These are phyloP conservation scores for Podaxis pistillaris DNA, from an alignment of 768 basidiomycete genomes.

Conservation along the genomic window DNA sequence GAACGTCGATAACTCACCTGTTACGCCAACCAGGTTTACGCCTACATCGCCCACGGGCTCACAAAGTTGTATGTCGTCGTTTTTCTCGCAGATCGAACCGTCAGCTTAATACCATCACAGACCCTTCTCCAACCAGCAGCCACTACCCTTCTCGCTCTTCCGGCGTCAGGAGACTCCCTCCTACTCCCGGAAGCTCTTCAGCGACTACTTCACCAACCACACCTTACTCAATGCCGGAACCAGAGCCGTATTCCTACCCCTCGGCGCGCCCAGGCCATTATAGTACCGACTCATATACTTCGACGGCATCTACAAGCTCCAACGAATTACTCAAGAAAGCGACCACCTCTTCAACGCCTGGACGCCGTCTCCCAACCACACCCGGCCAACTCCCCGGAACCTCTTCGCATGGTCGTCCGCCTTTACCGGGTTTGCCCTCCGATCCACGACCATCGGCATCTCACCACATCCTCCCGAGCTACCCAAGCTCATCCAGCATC, in stretches of 20 bases:
- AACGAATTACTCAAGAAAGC: constrained; percentile 29
- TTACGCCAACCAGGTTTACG: constrained; percentile 16
- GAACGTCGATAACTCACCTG: constrained; percentile 15
- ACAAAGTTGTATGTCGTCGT: constrained; percentile 7
- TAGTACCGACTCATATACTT: constrained; percentile 16
- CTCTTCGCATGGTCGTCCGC: constrained; percentile 11
- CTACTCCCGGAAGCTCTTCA: constrained; percentile 39
- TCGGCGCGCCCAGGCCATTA: constrained; percentile 19
- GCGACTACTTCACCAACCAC: constrained; percentile 24
- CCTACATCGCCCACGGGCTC: constrained; percentile 12
- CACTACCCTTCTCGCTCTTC: background rate
- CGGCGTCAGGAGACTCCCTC: constrained; percentile 36
- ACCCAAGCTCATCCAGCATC: constrained; percentile 7
- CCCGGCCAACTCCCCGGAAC: constrained; percentile 17
- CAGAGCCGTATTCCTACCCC: constrained; percentile 36
- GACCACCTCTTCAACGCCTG: constrained; percentile 22
- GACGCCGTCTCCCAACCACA: constrained; percentile 26
- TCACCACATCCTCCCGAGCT: constrained; percentile 6
- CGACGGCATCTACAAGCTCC: constrained; percentile 15
- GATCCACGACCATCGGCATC: constrained; percentile 18
- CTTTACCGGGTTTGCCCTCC: constrained; percentile 19
- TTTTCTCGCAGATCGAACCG: background rate
- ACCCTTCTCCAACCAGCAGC: constrained; percentile 4
- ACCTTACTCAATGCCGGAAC: constrained; percentile 40
- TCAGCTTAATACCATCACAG: constrained; percentile 3